Conservation (phyloP, 176 grass and related monocot genomes). For the Miscanthus lutarioriparius region DNA sequence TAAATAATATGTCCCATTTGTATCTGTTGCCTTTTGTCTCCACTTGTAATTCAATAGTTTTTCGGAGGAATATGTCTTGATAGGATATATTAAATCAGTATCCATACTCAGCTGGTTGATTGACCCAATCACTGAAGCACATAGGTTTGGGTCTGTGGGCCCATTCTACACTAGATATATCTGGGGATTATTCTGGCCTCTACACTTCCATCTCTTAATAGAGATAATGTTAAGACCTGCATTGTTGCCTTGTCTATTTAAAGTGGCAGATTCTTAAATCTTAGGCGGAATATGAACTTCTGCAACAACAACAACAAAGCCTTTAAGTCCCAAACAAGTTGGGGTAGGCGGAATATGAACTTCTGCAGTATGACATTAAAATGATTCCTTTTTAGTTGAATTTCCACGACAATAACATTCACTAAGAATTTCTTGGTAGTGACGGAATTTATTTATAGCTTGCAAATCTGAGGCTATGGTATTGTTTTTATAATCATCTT, state of each 20-base stretch:
- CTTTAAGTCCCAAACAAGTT: no score
- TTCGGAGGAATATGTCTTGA: not conserved
- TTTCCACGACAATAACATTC: constrained; percentile 2
- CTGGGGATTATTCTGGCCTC: not conserved
- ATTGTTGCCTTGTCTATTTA: not conserved
- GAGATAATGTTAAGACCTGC: not conserved
- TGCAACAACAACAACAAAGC: no score
- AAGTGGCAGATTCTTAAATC: not conserved
- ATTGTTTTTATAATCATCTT: not conserved
- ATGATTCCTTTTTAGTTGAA: constrained; percentile 3
- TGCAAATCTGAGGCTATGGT: not conserved
- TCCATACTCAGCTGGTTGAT: not conserved
- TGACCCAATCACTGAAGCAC: not conserved
- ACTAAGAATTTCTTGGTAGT: not conserved
- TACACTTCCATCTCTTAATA: constrained; percentile 5
- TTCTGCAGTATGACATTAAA: not conserved
- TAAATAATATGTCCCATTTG: not conserved
- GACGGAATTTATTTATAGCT: no score
- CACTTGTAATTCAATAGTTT: not conserved
- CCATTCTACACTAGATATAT: not conserved
- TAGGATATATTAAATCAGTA: constrained; percentile 2
- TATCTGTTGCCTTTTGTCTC: not conserved
- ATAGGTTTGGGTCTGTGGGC: constrained; percentile 1
- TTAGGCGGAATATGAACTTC: not conserved
- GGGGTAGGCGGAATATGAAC: no score